phyloP scores from a whole-genome alignment of 768 basidiomycete species.

The Macrolepiota dolichaula region DNA sequence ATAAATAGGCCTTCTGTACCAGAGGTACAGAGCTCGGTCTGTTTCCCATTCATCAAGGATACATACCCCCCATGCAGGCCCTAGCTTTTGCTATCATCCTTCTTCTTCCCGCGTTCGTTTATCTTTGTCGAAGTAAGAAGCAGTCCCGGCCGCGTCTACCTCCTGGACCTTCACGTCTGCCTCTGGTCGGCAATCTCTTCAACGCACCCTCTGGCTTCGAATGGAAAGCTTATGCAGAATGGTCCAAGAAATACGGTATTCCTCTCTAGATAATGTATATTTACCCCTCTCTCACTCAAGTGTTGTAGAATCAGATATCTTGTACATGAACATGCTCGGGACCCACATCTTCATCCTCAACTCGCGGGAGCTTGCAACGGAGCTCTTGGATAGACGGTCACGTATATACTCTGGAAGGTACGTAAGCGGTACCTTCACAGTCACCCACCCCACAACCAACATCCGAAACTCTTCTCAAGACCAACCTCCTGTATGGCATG shows the following conservation, averaged over 20 bases:
- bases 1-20: too few species aligned
- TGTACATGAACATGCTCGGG: constrained; percentile 10
- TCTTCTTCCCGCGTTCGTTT: too few species aligned
- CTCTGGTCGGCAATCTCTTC: constrained; percentile 27
- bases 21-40: too few species aligned
- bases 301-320: not conserved
- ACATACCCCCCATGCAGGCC: too few species aligned
- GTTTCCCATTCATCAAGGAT: too few species aligned
- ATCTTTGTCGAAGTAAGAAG: too few species aligned
- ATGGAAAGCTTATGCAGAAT: constrained; percentile 34
- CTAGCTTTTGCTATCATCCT: too few species aligned
- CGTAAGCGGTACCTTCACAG: not conserved
- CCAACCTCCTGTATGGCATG: not conserved
- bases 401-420: constrained; percentile 13
- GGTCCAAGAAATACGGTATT: constrained; percentile 18
- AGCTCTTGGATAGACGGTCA: constrained; percentile 13
- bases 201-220: constrained; percentile 25
- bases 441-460: not conserved
- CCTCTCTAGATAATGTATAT: too few species aligned
- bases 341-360: constrained; percentile 11
- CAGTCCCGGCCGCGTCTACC: constrained; percentile 20
- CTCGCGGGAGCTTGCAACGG: constrained; percentile 2
- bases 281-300: too few species aligned
- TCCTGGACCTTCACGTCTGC: constrained; percentile 34
- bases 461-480: not conserved